Evolutionary conservation across 257 asterid genomes (phyloP).

Genomic region (Salvia splendens): DNA sequence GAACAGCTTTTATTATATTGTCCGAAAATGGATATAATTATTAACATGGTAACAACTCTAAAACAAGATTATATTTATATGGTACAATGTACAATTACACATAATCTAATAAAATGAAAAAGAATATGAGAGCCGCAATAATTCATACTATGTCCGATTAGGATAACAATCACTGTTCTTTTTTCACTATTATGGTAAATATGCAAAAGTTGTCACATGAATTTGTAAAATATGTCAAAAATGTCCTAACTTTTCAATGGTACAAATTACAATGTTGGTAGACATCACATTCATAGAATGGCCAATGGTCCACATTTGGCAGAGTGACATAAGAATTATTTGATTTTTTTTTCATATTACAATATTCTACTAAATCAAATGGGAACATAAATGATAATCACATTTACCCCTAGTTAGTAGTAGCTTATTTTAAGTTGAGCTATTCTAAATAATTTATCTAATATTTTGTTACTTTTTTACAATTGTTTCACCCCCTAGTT

Average conservation of each 20-base stretch:
- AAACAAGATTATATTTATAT: too few relatives aligned
- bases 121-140: background rate
- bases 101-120: too few relatives aligned
- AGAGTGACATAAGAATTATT: constrained; percentile 14
- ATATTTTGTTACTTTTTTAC: too few relatives aligned
- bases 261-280: constrained; percentile 34
- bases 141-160: background rate
- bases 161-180: background rate
- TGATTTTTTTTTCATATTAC: background rate
- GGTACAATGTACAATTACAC: too few relatives aligned
- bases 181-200: constrained; percentile 18
- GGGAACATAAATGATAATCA: background rate
- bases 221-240: constrained; percentile 16
- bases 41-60: background rate
- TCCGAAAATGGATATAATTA: background rate
- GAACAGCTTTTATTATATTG: background rate
- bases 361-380: constrained; percentile 10
- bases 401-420: background rate
- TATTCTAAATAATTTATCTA: background rate
- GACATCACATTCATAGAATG: constrained; percentile 22
- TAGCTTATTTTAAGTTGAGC: background rate
- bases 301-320: constrained; percentile 33
- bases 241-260: constrained; percentile 19
- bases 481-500: background rate
- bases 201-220: background rate